Conservation (phyloP, 768 basidiomycete genomes). For the Lanmaoa rubissima region DNA sequence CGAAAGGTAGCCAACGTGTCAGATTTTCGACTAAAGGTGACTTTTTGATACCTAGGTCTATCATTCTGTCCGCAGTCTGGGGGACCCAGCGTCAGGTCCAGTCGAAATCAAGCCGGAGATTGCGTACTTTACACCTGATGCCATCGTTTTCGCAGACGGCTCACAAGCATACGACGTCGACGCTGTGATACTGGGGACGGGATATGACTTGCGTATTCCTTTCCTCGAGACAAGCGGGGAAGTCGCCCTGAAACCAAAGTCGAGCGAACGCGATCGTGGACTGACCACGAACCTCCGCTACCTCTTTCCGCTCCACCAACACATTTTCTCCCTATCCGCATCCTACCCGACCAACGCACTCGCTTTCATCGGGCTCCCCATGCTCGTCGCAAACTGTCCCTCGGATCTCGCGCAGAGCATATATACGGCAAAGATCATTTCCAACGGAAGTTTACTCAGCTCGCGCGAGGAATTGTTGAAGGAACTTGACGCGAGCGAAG, state of each 20-base stretch:
- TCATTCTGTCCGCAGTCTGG: constrained; percentile 35
- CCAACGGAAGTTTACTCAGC: constrained; percentile 41
- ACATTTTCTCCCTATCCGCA: constrained; percentile 52
- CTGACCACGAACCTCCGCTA: constrained; percentile 52
- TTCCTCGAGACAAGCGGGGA: constrained; percentile 40
- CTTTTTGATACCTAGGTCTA: constrained; percentile 26
- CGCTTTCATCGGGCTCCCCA: constrained; percentile 54
- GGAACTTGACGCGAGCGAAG: constrained; percentile 43
- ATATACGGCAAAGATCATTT: constrained; percentile 45
- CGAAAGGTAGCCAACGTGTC: constrained; percentile 36
- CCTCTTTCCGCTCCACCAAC: constrained; percentile 52
- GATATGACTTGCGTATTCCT: constrained; percentile 52
- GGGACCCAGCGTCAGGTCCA: constrained; percentile 12
- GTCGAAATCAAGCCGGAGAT: constrained; percentile 43
- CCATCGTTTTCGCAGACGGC: constrained; percentile 49
- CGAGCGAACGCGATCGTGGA: constrained; percentile 8
- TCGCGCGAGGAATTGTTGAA: constrained; percentile 38
- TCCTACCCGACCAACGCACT: constrained; percentile 49
- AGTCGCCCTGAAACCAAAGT: constrained; percentile 16
- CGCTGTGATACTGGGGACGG: constrained; percentile 51
- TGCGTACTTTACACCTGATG: constrained; percentile 44
- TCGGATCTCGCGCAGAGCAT: constrained; percentile 51
- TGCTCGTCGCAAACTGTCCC: constrained; percentile 46
- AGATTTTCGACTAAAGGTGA: background rate
- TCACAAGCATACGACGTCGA: constrained; percentile 41